phyloP scores from a whole-genome alignment of 2,329 filamentous ascomycete genomes.

The Trichothecium roseum region DNA sequence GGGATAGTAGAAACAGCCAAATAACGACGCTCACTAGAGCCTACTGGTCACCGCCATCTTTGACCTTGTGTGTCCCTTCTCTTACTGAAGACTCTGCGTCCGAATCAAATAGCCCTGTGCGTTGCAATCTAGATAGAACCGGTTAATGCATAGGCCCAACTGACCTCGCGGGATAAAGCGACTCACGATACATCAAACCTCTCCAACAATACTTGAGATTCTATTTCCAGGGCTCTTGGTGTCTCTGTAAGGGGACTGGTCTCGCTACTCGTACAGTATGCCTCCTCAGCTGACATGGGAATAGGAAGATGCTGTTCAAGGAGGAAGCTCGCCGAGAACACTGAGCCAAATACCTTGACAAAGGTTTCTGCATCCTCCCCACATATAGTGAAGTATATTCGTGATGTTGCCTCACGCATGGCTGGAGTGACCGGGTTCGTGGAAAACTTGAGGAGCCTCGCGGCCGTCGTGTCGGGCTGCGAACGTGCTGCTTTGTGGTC shows the following conservation, averaged over 20 bases:
- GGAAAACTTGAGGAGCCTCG: slow-evolving; percentile 67
- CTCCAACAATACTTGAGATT: neutral
- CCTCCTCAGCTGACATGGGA: neutral
- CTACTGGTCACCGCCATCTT: too few relatives aligned
- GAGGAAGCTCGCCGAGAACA: slow-evolving; percentile 86
- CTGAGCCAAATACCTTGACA: slow-evolving; percentile 87
- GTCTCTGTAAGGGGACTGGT: slow-evolving; percentile 1
- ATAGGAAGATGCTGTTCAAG: slow-evolving; percentile 15
- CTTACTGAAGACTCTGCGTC: too few relatives aligned
- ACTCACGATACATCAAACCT: neutral
- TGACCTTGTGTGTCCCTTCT: too few relatives aligned
- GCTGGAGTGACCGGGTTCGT: slow-evolving; percentile 62
- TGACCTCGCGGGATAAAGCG: too few relatives aligned
- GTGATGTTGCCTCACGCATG: slow-evolving; percentile 65
- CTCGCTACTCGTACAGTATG: neutral
- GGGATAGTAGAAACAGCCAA: too few relatives aligned
- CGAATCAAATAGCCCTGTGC: too few relatives aligned
- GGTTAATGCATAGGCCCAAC: too few relatives aligned
- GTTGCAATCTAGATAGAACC: too few relatives aligned
- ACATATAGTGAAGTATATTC: slow-evolving; percentile 75
- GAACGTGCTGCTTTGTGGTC: slow-evolving; percentile 74
- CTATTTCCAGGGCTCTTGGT: slow-evolving; percentile 1
- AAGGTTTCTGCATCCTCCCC: slow-evolving; percentile 71
- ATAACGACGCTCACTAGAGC: too few relatives aligned
- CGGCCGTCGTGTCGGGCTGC: slow-evolving; percentile 60